Evolutionary conservation across 768 basidiomycete species (phyloP), one percentile per base, ranked within the genome.

Genomic region (Chlorophyllum brunneum): DNA sequence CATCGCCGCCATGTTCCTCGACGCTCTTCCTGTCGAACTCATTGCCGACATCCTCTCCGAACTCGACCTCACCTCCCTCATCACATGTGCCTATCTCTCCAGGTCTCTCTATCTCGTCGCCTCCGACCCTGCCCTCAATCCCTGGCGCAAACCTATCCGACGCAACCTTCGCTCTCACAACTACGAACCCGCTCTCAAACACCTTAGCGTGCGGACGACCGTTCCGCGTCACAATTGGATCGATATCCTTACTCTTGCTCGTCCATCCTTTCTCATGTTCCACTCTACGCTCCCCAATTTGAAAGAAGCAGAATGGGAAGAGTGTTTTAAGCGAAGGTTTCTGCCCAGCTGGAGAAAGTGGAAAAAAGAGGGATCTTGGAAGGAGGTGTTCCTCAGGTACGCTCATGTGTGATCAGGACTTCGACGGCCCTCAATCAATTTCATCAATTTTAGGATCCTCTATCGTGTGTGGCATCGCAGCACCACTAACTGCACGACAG

Each of bases 211-310:
- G 27, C 80, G 80, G 27, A 68, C 69, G 29, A 80, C 69, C 30
- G 83, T 91, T 1, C 88, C 89, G 3, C 74, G 85, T 40, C 82
- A 85, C 48, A 92, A 91, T 61, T 92, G 86, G 85, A 75, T 92
- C 44, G 85, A 88, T 51, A 82, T 91, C 29, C 63, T 90, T 44
- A 76, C 77, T n/a, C 65, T 81, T 13, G 89, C 84, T 10, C 67
- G 69, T 24, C 74, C 88, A 0, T 61, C 72, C 4, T 88, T 83
- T 65, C 72, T 92, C 33, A 69, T 91, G 6, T 85, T 81, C 59
- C 79, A 87, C 38, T 71, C 81, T 22, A 83, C 85, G 6, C 66
- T 88, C 27, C 89, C 89, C 5, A 84, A 86, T 60, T 68, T 91
- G 56, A 78, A 67, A 56, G 71, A 80, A 10, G 58, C 64, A 1